These are phyloP conservation scores for Cordyceps sp. DNA, from an alignment of 2,329 filamentous ascomycete species.

Conservation along the genomic window DNA sequence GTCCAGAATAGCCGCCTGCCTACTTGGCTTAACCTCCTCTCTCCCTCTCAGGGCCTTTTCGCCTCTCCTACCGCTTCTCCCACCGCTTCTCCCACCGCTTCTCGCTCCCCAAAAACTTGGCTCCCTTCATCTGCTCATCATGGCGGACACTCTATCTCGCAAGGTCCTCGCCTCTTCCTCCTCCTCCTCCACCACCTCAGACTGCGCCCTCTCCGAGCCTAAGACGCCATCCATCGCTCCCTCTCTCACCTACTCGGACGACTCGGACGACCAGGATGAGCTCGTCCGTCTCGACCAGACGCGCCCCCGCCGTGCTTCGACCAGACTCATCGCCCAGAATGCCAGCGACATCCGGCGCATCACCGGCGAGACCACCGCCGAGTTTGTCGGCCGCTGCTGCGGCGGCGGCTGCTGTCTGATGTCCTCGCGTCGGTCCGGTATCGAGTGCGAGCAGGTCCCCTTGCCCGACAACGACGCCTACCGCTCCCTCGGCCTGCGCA, in stretches of 20 bases:
- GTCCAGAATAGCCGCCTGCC: too few relatives aligned
- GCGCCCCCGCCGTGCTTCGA: constrained; percentile 49
- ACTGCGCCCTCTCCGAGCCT: constrained; percentile 28
- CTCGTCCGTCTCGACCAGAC: constrained; percentile 23
- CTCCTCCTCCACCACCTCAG: too few relatives aligned
- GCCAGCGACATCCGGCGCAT: constrained; percentile 45
- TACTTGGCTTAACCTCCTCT: too few relatives aligned
- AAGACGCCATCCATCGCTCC: constrained; percentile 35
- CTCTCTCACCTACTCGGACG: constrained; percentile 45
- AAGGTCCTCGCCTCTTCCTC: constrained; percentile 23
- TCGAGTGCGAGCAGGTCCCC: constrained; percentile 34
- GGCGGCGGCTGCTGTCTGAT: constrained; percentile 48
- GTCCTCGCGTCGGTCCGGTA: constrained; percentile 23
- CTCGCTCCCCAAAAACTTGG: too few relatives aligned
- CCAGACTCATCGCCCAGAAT: constrained; percentile 47
- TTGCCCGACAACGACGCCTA: constrained; percentile 75
- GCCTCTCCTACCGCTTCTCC: too few relatives aligned
- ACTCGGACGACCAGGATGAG: constrained; percentile 42
- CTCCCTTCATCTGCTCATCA: too few relatives aligned
- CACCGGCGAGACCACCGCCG: constrained; percentile 45
- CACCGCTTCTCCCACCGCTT: too few relatives aligned
- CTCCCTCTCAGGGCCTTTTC: too few relatives aligned
- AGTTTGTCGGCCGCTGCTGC: constrained; percentile 46
- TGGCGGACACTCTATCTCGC: constrained; percentile 17
- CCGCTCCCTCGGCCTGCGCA: constrained; percentile 57